Conservation (phyloP, 176 grass and related monocot genomes). For the Melocanna baccifera region DNA sequence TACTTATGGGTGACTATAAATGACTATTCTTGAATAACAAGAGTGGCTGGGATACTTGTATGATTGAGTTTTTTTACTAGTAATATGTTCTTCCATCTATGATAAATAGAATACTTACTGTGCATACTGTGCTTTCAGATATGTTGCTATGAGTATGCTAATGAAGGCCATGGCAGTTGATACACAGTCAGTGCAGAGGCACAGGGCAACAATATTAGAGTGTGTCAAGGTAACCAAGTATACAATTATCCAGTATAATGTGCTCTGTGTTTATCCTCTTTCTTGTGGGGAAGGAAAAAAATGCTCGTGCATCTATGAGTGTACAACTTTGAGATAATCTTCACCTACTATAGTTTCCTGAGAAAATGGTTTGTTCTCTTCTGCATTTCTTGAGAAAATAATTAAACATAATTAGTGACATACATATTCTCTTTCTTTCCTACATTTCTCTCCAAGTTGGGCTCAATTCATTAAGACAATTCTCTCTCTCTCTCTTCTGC, state of each 20-base stretch:
- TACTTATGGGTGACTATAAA: neutral
- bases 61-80: slow-evolving; percentile 1
- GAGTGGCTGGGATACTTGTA: neutral
- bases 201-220: slow-evolving; percentile 88
- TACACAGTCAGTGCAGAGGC: slow-evolving; percentile 93
- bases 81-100: slow-evolving; percentile 12
- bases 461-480: neutral
- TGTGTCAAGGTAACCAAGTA: slow-evolving; percentile 79
- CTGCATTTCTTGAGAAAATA: slow-evolving; percentile 5
- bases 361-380: slow-evolving; percentile 1
- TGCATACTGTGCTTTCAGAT: slow-evolving; percentile 49
- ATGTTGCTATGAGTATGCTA: slow-evolving; percentile 97
- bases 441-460: neutral
- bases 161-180: slow-evolving; percentile 88
- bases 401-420: neutral
- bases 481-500: neutral
- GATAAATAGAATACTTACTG: slow-evolving; percentile 6
- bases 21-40: slow-evolving; percentile 16
- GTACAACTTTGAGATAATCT: neutral
- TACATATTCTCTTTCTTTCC: neutral
- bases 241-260: neutral
- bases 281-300: neutral
- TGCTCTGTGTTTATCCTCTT: neutral
- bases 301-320: neutral
- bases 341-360: neutral